Conservation (phyloP, 371 early-diverging fungal species). For the Mortierella sp. region DNA sequence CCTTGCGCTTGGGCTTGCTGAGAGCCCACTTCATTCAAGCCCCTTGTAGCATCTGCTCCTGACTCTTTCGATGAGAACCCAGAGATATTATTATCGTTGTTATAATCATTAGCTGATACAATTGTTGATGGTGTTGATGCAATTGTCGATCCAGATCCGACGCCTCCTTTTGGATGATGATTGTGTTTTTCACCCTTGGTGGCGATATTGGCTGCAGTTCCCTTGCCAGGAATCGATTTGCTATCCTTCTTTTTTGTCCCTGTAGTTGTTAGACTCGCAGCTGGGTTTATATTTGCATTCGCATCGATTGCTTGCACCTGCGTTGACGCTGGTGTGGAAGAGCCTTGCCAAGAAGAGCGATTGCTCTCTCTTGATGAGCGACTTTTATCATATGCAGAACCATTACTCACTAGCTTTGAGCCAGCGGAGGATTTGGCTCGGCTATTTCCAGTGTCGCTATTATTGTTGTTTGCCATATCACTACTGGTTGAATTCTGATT, state of each 20-base stretch:
- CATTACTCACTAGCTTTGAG: background rate
- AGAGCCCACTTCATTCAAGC: slow-evolving; percentile 18
- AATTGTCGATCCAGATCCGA: background rate
- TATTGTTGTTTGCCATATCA: slow-evolving; percentile 9
- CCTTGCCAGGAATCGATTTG: background rate
- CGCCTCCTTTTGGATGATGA: background rate
- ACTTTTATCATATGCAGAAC: background rate
- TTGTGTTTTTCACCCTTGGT: background rate
- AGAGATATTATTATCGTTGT: background rate
- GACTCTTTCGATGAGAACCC: background rate
- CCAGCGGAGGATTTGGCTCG: background rate
- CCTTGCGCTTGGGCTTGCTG: slow-evolving; percentile 6
- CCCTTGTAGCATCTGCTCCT: slow-evolving; percentile 2
- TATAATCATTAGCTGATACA: background rate
- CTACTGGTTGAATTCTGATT: background rate
- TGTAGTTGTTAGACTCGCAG: background rate
- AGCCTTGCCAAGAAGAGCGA: slow-evolving; percentile 6
- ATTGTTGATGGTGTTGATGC: background rate
- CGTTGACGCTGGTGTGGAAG: background rate
- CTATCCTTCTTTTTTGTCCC: background rate
- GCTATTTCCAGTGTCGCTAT: slow-evolving; percentile 1
- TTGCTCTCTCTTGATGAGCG: background rate
- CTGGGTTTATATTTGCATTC: background rate
- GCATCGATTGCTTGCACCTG: slow-evolving; percentile 12
- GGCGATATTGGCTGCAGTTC: background rate